Conservation (phyloP, 2,329 filamentous ascomycete genomes). For the Dothistroma pini region DNA sequence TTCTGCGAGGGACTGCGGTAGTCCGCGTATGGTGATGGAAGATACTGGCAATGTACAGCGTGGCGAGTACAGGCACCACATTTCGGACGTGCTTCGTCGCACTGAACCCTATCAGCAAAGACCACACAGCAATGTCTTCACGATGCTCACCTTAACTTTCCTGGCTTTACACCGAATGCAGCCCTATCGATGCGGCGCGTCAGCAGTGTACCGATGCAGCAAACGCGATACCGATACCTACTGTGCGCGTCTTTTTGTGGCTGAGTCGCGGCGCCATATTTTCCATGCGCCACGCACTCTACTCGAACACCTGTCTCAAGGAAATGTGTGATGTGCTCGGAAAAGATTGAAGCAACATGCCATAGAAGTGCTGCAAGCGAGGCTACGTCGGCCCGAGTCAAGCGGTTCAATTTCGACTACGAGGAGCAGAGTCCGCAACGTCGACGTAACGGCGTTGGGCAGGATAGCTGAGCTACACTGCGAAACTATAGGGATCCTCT, state of each 20-base stretch:
- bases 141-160: conserved; percentile 18
- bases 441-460: no score
- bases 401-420: no score
- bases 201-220: not conserved
- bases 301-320: no score
- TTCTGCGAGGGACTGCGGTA: conserved; percentile 7
- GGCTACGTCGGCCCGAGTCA: no score
- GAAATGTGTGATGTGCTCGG: no score
- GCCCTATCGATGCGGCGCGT: conserved; percentile 9
- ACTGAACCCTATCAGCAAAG: conserved; percentile 7
- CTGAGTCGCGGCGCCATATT: conserved; percentile 13
- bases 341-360: no score
- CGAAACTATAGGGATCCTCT: no score
- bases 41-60: conserved; percentile 24
- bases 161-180: conserved; percentile 24
- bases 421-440: no score
- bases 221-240: not conserved
- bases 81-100: conserved; percentile 22
- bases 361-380: no score
- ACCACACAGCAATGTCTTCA: not conserved
- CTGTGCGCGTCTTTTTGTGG: conserved; percentile 19
- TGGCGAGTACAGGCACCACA: conserved; percentile 25
- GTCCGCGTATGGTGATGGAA: conserved; percentile 9
- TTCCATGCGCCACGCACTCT: not conserved
- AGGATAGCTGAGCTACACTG: no score